Evolutionary conservation across 495 filamentous ascomycete species (phyloP).

Genomic region (Hyaloscypha variabilis): DNA sequence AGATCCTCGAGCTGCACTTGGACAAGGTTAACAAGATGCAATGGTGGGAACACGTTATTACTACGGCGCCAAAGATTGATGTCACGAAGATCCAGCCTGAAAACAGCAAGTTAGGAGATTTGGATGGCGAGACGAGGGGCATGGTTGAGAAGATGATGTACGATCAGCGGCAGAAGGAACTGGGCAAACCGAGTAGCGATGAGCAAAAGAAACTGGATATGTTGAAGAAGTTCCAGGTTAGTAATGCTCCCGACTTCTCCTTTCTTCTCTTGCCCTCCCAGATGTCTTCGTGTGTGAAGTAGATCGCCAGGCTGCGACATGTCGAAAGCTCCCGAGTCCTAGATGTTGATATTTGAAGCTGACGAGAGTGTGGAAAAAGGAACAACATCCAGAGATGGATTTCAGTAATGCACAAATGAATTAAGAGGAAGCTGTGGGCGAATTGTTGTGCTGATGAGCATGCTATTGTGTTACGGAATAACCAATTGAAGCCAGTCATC

Average conservation of each 20-base stretch:
- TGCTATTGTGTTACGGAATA: background rate
- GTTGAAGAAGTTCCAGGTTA: constrained; percentile 72
- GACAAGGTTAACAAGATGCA: constrained; percentile 97
- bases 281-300: background rate
- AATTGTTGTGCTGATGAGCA: background rate
- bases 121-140: constrained; percentile 93
- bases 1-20: constrained; percentile 85
- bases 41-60: constrained; percentile 96
- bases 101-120: constrained; percentile 82
- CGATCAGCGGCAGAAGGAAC: constrained; percentile 96
- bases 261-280: background rate
- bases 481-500: background rate
- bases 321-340: background rate
- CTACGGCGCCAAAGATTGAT: constrained; percentile 83
- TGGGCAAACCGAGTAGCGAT: constrained; percentile 83
- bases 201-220: constrained; percentile 93
- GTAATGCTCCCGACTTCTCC: background rate
- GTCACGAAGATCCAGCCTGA: constrained; percentile 94
- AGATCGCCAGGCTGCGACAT: background rate
- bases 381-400: constrained; percentile 75
- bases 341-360: background rate
- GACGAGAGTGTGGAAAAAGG: background rate
- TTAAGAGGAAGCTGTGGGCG: background rate
- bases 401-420: constrained; percentile 77
- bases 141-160: constrained; percentile 99